Base-by-base conservation (phyloP, 768 basidiomycete species). In the Cubamyces sp. region DNA sequence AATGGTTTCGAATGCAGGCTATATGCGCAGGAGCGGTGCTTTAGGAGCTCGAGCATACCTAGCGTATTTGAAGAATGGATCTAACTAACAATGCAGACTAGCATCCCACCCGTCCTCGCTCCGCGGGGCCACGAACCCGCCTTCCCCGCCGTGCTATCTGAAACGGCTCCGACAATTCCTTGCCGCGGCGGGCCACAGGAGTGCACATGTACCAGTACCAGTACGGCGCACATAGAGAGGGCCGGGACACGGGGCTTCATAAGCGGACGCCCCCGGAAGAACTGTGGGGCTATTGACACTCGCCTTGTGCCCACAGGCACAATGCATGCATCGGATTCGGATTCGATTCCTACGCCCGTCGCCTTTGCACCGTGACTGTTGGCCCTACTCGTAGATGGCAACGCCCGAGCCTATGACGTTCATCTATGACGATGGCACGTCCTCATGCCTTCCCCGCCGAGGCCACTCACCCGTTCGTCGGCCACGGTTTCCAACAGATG, bases 221-320 rank as follows among this genome's bases (percentile, higher is more conserved):
- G 28, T 30, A 3, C 28, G 48, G 28, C 26, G 48, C 48, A 49
- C 9, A 56, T 23, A 14, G 30, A 23, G 45, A 19, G 55, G n/a
- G 18, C 34, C 43, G 21, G 55, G 28, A 34, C 34, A 42, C 55
- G 55, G 55, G 55, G 55, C 43, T 21, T 25, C 19, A 39, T 26
- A 47, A 39, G 55, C 45, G 34, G 30, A 42, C 28, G 58, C 39
- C 21, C 19, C 57, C 18, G 30, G 43, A 43, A 51, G 50, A 42
- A 42, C 42, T 52, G 58, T 52, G 41, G 58, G 15, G 57, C 49
- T 25, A 21, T 41, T 25, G 40, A 43, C 23, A 41, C 21, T 21
- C 21, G 18, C 42, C 57, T 51, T 49, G 28, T 46, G 59, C 41
- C 23, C 51, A 60, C 59, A 60, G 58, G 58, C 58, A 52, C 58